phyloP scores from a whole-genome alignment of 1,139 yeast species.

The Chernovozyma aurita region DNA sequence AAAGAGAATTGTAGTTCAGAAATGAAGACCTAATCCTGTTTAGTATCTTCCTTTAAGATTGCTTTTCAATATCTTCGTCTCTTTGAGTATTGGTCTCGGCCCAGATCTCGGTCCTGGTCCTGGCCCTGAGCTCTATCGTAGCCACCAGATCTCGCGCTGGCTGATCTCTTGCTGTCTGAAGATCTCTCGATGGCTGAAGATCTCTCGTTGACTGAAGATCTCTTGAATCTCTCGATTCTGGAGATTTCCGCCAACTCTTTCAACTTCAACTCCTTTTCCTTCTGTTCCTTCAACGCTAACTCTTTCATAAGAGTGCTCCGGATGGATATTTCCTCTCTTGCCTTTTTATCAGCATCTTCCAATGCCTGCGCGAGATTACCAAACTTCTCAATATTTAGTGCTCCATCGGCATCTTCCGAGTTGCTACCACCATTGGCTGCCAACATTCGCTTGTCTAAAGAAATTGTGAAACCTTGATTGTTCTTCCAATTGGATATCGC shows the following conservation, averaged over 20 bases:
- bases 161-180: too few relatives aligned
- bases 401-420: constrained; percentile 16
- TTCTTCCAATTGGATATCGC: constrained; percentile 96
- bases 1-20: neutral
- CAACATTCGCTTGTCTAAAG: constrained; percentile 71
- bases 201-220: neutral
- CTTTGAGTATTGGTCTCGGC: neutral
- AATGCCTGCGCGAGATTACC: constrained; percentile 66
- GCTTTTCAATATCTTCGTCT: neutral
- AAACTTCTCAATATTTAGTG: constrained; percentile 56
- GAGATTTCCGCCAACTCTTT: constrained; percentile 57
- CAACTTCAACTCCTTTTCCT: constrained; percentile 57
- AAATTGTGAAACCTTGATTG: constrained; percentile 83
- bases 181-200: too few relatives aligned
- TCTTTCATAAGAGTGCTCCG: constrained; percentile 56
- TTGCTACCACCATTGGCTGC: constrained; percentile 45
- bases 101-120: too few relatives aligned
- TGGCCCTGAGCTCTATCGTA: too few relatives aligned
- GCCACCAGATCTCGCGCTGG: too few relatives aligned
- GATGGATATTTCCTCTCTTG: constrained; percentile 63
- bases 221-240: constrained; percentile 25
- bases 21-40: neutral
- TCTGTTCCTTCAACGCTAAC: constrained; percentile 50
- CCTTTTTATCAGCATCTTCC: constrained; percentile 67
- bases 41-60: neutral